Evolutionary conservation across 768 basidiomycete genomes (phyloP), one percentile per base, ranked within the genome.

Genomic region (Psilocybe azurescens): DNA sequence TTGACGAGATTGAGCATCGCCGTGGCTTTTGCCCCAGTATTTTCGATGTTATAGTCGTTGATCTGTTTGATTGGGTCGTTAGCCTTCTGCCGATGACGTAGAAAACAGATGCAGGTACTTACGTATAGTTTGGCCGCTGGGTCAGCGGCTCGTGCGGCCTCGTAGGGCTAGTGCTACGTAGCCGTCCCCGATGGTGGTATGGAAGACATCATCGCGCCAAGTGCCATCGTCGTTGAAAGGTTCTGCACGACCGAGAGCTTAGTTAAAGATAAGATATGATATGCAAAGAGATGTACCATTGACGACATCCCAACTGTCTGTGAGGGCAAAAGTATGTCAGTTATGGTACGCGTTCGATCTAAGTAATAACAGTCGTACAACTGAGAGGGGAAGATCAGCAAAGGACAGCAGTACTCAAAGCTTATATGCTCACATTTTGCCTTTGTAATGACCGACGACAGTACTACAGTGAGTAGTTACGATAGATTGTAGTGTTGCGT

Each of bases 221-320:
- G 83, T 85, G 18, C 88, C 86, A 65, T 88, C 79, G 33, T 88
- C 87, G 65, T 86, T 84, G 75, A 88, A 85, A 9, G 83, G 79
- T 70, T 87, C 79, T 80, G 59, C 28, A 13, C 11, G 33, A 56
- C 8, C 5, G 14, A 16, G 1, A 3, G 6, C 30, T 38, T 29
- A 14, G 59, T 54, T 24, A 2, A 11, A 18, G 14, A 7, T 1
- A 52, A 9, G 3, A 16, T 11, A 24, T 16, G 16, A 20, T 14
- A 36, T n/a, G n/a, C 47, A 69, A 70, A 56, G 44, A 38, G n/a
- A 9, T 66, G 1, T 36, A 76, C 77, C 85, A 56, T 86, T 87
- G 56, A 86, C 72, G 39, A 85, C 83, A 67, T 86, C 84, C 83
- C 81, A 83, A 38, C 77, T 72, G 64, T 81, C 81, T 81, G 41